Base-by-base conservation (phyloP, 164 flowering plant species). In the Kingdonia uniflora region DNA sequence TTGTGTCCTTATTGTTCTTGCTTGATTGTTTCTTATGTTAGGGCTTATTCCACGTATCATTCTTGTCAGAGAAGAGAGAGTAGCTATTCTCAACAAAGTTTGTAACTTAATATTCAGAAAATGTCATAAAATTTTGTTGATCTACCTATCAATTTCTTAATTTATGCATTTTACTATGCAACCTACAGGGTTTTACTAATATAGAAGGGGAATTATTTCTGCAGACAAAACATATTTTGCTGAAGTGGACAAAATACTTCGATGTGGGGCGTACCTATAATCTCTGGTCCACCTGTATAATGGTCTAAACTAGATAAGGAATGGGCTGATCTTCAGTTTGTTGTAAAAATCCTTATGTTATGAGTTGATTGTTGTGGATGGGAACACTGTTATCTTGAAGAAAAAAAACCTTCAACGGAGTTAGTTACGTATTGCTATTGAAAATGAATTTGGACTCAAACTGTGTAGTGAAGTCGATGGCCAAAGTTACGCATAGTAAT, bases 221-320 rank as follows among this genome's bases (percentile, higher is more conserved):
- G 76, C 88, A 94, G 99, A 94, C 85, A 92, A 80, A 16, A 81
- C 97, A 62, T 94, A 94, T 62, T 89, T 94, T 68, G 64, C 85
- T 24, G 99, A 94, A 74, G 95, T 89, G 50, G 96, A 89, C 70
- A 64, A 97, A 42, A 59, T 94, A 60, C 96, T 94, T 58, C 81
- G 99, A 33, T 92, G 96, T 0, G 97, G 92, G 52, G 99, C 96
- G 24, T 87, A 89, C 60, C 56, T 3, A 95, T 94, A 26, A 87
- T 89, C 43, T 89, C 97, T 68, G 99, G 97, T 16, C 99, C 99
- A 24, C 97, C 99, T 46, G 97, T 94, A 10, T 87, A 87, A 66
- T 89, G 97, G 99, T 69, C 84, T 13, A 87, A 87, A 62, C 95
- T 81, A 74, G 97, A 89, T 55, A 94, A 89, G 64, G 99, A 94